Conservation (phyloP, 1,284 basidiomycete genomes). For the Polyporus tsugae region DNA sequence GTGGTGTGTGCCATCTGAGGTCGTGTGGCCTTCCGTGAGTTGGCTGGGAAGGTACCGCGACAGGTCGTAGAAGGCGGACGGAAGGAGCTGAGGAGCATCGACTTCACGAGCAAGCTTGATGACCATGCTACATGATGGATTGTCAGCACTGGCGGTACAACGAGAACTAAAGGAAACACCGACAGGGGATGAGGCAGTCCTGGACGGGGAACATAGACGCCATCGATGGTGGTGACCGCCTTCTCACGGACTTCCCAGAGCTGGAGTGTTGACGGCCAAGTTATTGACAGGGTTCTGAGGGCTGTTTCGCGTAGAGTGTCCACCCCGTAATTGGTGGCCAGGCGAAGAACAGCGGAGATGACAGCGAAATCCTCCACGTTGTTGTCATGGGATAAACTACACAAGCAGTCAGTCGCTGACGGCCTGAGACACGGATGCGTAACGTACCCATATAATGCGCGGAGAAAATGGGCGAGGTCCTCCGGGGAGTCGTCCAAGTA, state of each 20-base stretch:
- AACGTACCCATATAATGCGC: conserved; percentile 71
- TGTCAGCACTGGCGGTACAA: conserved; percentile 39
- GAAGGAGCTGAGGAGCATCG: conserved; percentile 47
- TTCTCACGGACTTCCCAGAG: conserved; percentile 73
- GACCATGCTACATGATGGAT: conserved; percentile 46
- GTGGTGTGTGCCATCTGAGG: conserved; percentile 37
- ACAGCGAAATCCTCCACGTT: conserved; percentile 56
- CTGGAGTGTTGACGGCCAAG: conserved; percentile 65
- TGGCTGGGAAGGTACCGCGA: conserved; percentile 56
- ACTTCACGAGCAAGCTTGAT: conserved; percentile 54
- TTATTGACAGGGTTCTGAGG: conserved; percentile 54
- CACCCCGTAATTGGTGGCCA: conserved; percentile 69
- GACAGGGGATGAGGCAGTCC: conserved; percentile 72
- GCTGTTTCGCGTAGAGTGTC: conserved; percentile 61
- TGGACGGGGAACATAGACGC: conserved; percentile 62
- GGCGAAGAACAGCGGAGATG: conserved; percentile 64
- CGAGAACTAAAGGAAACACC: conserved; percentile 31
- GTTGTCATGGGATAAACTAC: conserved; percentile 44
- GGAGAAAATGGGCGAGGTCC: conserved; percentile 62
- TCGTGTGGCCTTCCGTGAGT: conserved; percentile 46
- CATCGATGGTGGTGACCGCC: conserved; percentile 53
- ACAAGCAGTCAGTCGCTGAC: background rate
- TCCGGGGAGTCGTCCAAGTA: conserved; percentile 58
- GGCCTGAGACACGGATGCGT: conserved; percentile 35
- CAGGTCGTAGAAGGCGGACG: conserved; percentile 62